Base-by-base conservation (phyloP, 495 filamentous ascomycete genomes). In the Penicillium coffeae region DNA sequence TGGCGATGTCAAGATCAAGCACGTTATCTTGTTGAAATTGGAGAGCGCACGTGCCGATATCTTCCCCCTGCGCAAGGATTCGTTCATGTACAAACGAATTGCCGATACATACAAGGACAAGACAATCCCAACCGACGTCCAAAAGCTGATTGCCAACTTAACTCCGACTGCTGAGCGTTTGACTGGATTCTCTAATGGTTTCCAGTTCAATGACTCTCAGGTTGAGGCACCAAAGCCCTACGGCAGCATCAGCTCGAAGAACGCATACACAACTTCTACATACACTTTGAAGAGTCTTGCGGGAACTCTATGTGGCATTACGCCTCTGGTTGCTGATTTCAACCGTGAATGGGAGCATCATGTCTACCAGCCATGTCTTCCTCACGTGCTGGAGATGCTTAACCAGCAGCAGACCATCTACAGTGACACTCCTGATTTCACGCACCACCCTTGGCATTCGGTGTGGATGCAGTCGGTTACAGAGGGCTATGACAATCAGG, bases 381-480 rank as follows among this genome's bases (percentile, higher is more conserved):
- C 73, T 1, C 73, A 77, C 22, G 52, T 76, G 18, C 57, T 77
- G 21, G 56, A 70, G 8, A 62, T 63, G 19, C 57, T 77, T 30
- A 73, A 62, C 50, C 50, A 67, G 15, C 63, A 68, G 21, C 46
- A 50, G 0, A 54, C 62, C 21, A 56, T 60, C 38, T 54, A 43
- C 2, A 52, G 51, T 8, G 51, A 62, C 15, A 62, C 55, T 20
- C 54, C 60, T 9, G 60, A 71, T 48, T 60, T 60, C 21, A 54
- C 54, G 16, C 56, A 45, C 34, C 56, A 66, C 60, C 67, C 70
- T 1, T 78, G 74, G 74, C 65, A 69, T 25, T 71, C 74, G 1
- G 59, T 62, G 9, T 75, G 68, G 58, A 74, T 78, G 68, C 74
- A 77, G 54, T 71, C 73, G 4, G 70, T 74, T 12, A 77, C 75